These are phyloP conservation scores for Boletus mariae DNA, from an alignment of 1,284 basidiomycete species.

Conservation along the genomic window DNA sequence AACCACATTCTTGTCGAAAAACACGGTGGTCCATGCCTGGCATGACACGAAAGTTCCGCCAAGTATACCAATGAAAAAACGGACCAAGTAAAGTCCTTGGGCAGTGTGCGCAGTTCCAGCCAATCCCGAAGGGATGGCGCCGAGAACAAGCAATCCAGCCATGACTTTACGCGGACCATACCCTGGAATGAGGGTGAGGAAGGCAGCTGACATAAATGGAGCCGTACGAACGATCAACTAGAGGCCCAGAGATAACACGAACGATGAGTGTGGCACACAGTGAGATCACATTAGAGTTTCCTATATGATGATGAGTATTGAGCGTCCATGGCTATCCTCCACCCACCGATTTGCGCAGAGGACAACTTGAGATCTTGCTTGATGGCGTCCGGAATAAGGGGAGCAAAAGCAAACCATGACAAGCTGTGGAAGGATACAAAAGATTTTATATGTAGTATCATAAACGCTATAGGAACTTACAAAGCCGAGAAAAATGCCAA, in stretches of 20 bases:
- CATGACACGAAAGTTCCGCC: constrained; percentile 60
- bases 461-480: constrained; percentile 16
- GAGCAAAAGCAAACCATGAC: constrained; percentile 67
- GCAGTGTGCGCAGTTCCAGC: constrained; percentile 50
- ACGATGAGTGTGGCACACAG: constrained; percentile 53
- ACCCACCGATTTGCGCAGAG: constrained; percentile 40
- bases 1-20: constrained; percentile 59
- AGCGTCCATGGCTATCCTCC: neutral
- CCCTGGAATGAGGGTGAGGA: constrained; percentile 17
- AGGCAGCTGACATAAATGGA: neutral
- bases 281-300: constrained; percentile 59
- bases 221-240: constrained; percentile 46
- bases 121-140: constrained; percentile 62
- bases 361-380: constrained; percentile 53
- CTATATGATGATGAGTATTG: constrained; percentile 16
- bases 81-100: constrained; percentile 40
- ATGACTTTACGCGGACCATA: constrained; percentile 62
- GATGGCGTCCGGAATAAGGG: constrained; percentile 60
- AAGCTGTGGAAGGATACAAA: constrained; percentile 33
- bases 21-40: constrained; percentile 57
- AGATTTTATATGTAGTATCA: constrained; percentile 20
- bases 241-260: constrained; percentile 52
- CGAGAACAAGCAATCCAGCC: constrained; percentile 53
- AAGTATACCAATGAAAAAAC: constrained; percentile 43
- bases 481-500: constrained; percentile 45